phyloP scores from a whole-genome alignment of 2,329 filamentous ascomycete genomes.

The Aspergillus ruber region DNA sequence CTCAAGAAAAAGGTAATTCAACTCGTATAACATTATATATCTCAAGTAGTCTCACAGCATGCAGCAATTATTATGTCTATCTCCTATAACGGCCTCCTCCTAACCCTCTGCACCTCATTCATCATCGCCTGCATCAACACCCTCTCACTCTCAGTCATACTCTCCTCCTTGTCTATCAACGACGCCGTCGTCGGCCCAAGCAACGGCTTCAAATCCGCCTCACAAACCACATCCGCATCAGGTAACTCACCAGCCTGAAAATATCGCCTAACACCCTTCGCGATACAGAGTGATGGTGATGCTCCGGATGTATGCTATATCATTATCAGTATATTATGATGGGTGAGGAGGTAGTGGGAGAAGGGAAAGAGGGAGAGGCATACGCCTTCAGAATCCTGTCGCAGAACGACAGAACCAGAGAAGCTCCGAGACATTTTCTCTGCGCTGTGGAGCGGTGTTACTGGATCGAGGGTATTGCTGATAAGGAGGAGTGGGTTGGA shows the following conservation, averaged over 20 bases:
- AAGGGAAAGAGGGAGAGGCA: constrained; percentile 14
- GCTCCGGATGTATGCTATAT: constrained; percentile 26
- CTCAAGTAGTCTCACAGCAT: too few relatives aligned
- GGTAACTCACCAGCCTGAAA: constrained; percentile 39
- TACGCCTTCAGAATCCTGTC: constrained; percentile 39
- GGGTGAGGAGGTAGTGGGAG: background rate
- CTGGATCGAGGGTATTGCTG: constrained; percentile 53
- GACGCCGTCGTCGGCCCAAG: constrained; percentile 7
- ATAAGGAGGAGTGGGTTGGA: constrained; percentile 52
- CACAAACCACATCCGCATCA: constrained; percentile 27
- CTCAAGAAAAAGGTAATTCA: too few relatives aligned
- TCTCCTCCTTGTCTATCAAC: background rate
- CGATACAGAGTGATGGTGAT: constrained; percentile 33
- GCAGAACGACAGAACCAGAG: constrained; percentile 38
- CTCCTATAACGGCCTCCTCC: background rate
- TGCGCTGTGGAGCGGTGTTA: constrained; percentile 47
- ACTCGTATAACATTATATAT: too few relatives aligned
- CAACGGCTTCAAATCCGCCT: constrained; percentile 30
- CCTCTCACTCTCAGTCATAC: background rate
- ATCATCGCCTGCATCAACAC: background rate
- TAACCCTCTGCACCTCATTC: background rate
- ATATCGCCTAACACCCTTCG: constrained; percentile 31
- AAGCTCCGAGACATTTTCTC: constrained; percentile 36
- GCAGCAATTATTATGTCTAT: too few relatives aligned
- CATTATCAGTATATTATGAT: constrained; percentile 1